Percentiles rank a stretch among this genome's conserved stretches.
Evolutionary conservation across 1,284 basidiomycete species (phyloP).

Genomic region (Leccinum pachyderme): DNA sequence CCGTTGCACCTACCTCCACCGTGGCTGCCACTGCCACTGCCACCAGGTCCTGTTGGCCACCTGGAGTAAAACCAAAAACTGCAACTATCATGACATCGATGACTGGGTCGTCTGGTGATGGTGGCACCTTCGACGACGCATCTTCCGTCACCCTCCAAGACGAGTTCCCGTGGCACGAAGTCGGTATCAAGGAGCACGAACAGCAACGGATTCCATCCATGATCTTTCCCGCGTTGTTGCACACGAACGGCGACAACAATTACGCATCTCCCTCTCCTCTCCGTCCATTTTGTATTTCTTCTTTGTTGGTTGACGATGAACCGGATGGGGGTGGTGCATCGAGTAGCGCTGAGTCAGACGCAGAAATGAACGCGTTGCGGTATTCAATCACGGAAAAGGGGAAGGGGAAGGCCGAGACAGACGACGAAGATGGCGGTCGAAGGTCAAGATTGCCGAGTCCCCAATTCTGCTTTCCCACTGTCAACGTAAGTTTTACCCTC

Average conservation of each 20-base stretch:
- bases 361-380: conserved; percentile 8
- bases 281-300: neutral
- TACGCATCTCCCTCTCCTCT: neutral
- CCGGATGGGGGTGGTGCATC: neutral
- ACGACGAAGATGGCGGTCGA: neutral
- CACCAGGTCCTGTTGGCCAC: neutral
- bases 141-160: conserved; percentile 16
- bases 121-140: conserved; percentile 8
- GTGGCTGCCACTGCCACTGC: neutral
- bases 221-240: conserved; percentile 20
- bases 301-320: neutral
- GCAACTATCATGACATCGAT: neutral
- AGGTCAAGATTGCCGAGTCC: neutral
- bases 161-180: conserved; percentile 8
- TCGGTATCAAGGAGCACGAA: neutral
- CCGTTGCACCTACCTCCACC: neutral
- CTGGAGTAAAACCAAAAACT: neutral
- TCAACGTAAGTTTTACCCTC: conserved; percentile 8
- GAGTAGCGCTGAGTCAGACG: neutral
- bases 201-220: conserved; percentile 14
- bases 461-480: neutral
- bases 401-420: conserved; percentile 13
- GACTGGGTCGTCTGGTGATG: neutral
- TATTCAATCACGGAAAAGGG: conserved; percentile 3
- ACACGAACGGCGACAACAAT: conserved; percentile 1